phyloP scores from a whole-genome alignment of 2,329 filamentous ascomycete genomes.

The Fusarium nurragi region DNA sequence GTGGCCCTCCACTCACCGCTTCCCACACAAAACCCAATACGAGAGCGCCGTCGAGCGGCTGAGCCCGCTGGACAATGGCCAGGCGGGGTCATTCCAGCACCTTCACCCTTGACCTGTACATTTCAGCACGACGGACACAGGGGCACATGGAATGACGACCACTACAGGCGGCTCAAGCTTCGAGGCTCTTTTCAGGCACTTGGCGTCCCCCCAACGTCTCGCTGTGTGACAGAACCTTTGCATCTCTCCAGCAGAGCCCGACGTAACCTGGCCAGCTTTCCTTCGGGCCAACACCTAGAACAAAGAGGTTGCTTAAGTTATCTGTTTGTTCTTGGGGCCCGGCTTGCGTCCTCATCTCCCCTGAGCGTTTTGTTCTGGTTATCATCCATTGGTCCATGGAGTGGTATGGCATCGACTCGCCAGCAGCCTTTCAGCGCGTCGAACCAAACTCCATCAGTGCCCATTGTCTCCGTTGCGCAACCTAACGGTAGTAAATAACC shows the following conservation, averaged over 20 bases:
- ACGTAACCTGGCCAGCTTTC: neutral
- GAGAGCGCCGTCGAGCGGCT: conserved; percentile 24
- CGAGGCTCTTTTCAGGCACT: conserved; percentile 31
- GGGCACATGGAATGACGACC: conserved; percentile 34
- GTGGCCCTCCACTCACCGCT: conserved; percentile 34
- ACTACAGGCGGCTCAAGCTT: conserved; percentile 18
- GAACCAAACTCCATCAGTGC: neutral
- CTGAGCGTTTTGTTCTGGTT: neutral
- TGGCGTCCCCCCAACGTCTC: conserved; percentile 22
- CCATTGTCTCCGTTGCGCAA: neutral
- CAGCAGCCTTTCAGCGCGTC: conserved; percentile 5
- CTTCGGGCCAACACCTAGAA: neutral
- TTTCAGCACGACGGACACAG: conserved; percentile 41
- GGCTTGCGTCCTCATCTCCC: neutral
- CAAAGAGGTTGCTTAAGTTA: neutral
- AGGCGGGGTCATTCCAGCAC: conserved; percentile 46
- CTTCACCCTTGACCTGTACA: conserved; percentile 44
- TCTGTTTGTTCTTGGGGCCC: neutral
- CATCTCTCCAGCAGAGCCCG: conserved; percentile 22
- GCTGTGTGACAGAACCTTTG: conserved; percentile 26
- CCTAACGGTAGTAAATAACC: neutral
- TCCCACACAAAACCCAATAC: conserved; percentile 35
- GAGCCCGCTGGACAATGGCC: conserved; percentile 23
- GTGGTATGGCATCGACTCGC: conserved; percentile 6
- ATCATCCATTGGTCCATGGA: neutral